Base-by-base conservation (phyloP, 2,329 filamentous ascomycete species). In the Claviceps sp. region DNA sequence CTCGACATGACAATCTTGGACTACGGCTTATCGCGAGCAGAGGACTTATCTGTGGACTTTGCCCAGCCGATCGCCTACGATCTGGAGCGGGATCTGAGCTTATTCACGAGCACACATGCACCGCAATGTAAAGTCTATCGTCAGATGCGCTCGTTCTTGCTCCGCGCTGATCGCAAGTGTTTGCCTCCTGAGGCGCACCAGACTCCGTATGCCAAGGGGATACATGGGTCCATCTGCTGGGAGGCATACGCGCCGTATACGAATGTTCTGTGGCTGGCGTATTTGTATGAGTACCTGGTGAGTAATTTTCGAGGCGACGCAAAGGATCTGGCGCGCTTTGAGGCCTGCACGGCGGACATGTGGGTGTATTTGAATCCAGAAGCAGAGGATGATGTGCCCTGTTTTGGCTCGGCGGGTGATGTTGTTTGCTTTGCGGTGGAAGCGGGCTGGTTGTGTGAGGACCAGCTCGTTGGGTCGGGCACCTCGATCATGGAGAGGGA, bases 201-300 rank as follows among this genome's bases (percentile, higher is more conserved):
- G 47, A 69, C 61, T 3, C 70, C 76, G 0, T 78, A 79, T 57
- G 69, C 71, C 34, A 56, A 61, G 16, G 72, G 71, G 1, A 59
- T 73, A 38, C 67, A 73, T 52, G 75, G 72, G 1, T 62, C 73
- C 3, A 68, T 81, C 11, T 73, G 70, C 1, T 84, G 81, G 81
- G 63, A 68, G 5, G 69, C 65, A 1, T 74, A 77, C 56, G 71
- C 71, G 30, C 78, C 81, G 1, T 84, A 83, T 62, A 82, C 77
- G 4, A 84, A 84, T 55, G 78, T 83, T 1, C 66, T 84, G 18
- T 84, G 81, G 81, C 70, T 84, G 43, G 76, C 78, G 3, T 84
- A 82, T 55, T 66, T 82, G 5, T 81, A 81, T 58, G 66, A 70
- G 38, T 81, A 80, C 62, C 63, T 81, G 52, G 58, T 68, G 2